Percentiles rank a stretch among this genome's conserved stretches.
Evolutionary conservation across 2,329 filamentous ascomycete species (phyloP).

Genomic region (Venturia pyrina): DNA sequence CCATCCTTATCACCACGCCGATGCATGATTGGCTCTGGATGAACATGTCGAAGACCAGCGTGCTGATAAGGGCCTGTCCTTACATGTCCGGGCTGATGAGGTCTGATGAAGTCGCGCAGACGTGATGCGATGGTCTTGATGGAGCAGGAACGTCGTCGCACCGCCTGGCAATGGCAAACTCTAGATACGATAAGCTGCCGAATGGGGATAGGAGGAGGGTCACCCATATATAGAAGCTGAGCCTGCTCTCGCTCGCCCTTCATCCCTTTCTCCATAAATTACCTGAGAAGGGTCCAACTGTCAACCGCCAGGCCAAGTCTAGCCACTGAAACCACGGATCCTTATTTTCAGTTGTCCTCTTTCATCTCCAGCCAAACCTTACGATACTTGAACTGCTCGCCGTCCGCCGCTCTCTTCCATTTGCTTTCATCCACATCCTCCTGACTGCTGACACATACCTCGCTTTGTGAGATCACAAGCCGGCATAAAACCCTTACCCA

Average conservation of each 20-base stretch:
- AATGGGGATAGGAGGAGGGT: no score
- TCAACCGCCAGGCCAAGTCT: background rate
- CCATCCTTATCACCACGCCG: background rate
- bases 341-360: background rate
- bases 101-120: background rate
- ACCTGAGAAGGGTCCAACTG: background rate
- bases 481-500: background rate
- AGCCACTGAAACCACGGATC: background rate
- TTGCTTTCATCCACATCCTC: no score
- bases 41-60: background rate
- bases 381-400: background rate
- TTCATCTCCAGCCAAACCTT: background rate
- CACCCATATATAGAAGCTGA: no score
- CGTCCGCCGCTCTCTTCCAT: background rate
- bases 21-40: background rate
- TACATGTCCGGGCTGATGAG: no score
- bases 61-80: background rate
- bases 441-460: background rate
- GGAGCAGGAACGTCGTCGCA: no score
- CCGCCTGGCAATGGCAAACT: no score
- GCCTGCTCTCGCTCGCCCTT: background rate
- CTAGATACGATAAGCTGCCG: no score
- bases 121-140: constrained; percentile 1
- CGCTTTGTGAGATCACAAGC: background rate
- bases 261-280: constrained; percentile 3